A percentile compares a stretch with the other conserved stretches of the same genome.
Evolutionary conservation across 768 basidiomycete genomes (phyloP).

Genomic region (Lentinula aciculospora): DNA sequence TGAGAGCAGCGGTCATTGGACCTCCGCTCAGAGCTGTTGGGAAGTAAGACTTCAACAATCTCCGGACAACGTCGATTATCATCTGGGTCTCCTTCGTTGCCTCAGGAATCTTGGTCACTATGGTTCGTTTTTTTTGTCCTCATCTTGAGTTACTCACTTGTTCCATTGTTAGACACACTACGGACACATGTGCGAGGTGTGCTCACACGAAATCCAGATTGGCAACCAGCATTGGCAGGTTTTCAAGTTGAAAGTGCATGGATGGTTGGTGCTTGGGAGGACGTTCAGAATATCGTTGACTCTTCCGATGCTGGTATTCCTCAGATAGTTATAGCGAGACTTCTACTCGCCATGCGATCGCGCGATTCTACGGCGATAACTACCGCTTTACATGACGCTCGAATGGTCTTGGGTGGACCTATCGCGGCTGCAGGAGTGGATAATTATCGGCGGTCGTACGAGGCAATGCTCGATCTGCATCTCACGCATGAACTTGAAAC

Average conservation of each 20-base stretch:
- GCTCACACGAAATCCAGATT: constrained; percentile 76
- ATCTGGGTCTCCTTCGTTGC: constrained; percentile 86
- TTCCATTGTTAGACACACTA: constrained; percentile 65
- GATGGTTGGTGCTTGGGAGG: constrained; percentile 93
- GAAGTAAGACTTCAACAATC: constrained; percentile 88
- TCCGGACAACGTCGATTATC: constrained; percentile 84
- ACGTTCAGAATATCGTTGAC: constrained; percentile 60
- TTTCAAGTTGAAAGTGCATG: constrained; percentile 93
- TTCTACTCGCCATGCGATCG: constrained; percentile 73
- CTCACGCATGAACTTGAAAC: constrained; percentile 80
- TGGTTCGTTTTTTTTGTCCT: constrained; percentile 47
- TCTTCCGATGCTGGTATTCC: constrained; percentile 46
- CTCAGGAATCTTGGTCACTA: constrained; percentile 95
- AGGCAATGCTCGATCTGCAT: constrained; percentile 81
- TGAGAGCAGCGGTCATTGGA: constrained; percentile 96
- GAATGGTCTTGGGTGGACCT: constrained; percentile 68
- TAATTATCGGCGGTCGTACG: constrained; percentile 84
- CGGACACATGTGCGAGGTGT: constrained; percentile 93
- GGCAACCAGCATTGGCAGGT: constrained; percentile 70
- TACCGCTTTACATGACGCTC: constrained; percentile 55
- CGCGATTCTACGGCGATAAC: constrained; percentile 40
- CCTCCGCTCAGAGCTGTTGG: constrained; percentile 99
- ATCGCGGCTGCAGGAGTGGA: constrained; percentile 77
- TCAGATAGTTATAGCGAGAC: constrained; percentile 68
- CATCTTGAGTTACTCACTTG: constrained; percentile 4